A percentile compares a stretch with the other conserved stretches of the same genome.
Conservation (phyloP, 2,329 filamentous ascomycete genomes). For the Aspergillus sp. region DNA sequence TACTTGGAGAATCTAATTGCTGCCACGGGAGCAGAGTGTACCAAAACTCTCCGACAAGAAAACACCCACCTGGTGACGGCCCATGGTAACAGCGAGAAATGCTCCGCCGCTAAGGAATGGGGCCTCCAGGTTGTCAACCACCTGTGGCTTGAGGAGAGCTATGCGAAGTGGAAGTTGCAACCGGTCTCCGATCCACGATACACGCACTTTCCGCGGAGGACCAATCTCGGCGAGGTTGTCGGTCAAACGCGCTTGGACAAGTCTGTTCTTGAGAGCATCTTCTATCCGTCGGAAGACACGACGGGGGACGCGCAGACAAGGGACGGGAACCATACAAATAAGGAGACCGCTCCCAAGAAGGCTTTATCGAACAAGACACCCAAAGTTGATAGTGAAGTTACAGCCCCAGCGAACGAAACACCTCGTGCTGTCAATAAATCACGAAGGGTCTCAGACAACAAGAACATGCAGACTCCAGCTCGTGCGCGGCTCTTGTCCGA, state of each 20-base stretch:
- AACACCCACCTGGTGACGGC: slow-evolving; percentile 96
- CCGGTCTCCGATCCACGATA: slow-evolving; percentile 72
- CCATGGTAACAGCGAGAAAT: slow-evolving; percentile 87
- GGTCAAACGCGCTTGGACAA: slow-evolving; percentile 83
- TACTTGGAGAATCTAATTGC: slow-evolving; percentile 90
- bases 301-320: slow-evolving; percentile 34
- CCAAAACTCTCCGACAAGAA: slow-evolving; percentile 89
- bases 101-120: slow-evolving; percentile 88
- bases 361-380: slow-evolving; percentile 19
- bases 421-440: slow-evolving; percentile 27
- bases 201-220: slow-evolving; percentile 80
- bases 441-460: slow-evolving; percentile 26
- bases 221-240: slow-evolving; percentile 89
- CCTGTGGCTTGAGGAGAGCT: slow-evolving; percentile 96
- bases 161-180: slow-evolving; percentile 79
- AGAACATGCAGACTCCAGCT: slow-evolving; percentile 52
- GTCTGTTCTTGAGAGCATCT: slow-evolving; percentile 67
- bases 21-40: slow-evolving; percentile 82
- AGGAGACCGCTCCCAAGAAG: slow-evolving; percentile 17
- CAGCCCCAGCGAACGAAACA: slow-evolving; percentile 21
- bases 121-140: slow-evolving; percentile 87
- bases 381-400: slow-evolving; percentile 16
- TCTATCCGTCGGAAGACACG: slow-evolving; percentile 46
- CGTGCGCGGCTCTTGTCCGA: slow-evolving; percentile 50
- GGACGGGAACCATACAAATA: slow-evolving; percentile 30